Conservation (phyloP, 75 land plant species). For the Isoetes taiwanensis region DNA sequence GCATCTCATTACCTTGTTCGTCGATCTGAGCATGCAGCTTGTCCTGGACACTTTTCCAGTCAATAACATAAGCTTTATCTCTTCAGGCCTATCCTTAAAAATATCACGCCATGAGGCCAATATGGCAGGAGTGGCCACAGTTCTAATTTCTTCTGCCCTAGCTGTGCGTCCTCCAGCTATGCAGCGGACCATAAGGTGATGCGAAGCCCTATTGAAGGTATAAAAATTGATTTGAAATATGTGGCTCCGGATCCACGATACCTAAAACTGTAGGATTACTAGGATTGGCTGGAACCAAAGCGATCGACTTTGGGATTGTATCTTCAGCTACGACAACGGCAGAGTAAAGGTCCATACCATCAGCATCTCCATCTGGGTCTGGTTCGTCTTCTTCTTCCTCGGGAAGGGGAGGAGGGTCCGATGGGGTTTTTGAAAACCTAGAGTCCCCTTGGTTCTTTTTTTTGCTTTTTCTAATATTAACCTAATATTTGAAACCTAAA, state of each 20-base stretch:
- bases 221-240: constrained; percentile 1
- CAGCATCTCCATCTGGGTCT: too few species aligned
- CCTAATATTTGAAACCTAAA: too few species aligned
- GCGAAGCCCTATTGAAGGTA: neutral
- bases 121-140: neutral
- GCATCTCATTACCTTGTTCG: neutral
- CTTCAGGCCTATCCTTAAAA: neutral
- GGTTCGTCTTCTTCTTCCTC: too few species aligned
- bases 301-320: too few species aligned
- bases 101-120: neutral
- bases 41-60: neutral
- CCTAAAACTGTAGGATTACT: too few species aligned
- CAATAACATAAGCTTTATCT: neutral
- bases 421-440: too few species aligned
- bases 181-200: neutral
- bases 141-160: neutral
- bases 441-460: too few species aligned
- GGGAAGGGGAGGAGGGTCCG: too few species aligned
- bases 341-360: too few species aligned
- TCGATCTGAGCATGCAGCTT: constrained; percentile 3
- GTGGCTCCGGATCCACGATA: constrained; percentile 7
- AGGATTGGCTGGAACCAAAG: too few species aligned
- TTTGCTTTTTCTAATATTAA: too few species aligned
- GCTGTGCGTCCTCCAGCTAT: neutral
- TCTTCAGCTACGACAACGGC: too few species aligned